Percentiles rank a stretch among this genome's conserved stretches.
Evolutionary conservation across 306 rosid species (phyloP).

Genomic region (Cicer cuneatum): DNA sequence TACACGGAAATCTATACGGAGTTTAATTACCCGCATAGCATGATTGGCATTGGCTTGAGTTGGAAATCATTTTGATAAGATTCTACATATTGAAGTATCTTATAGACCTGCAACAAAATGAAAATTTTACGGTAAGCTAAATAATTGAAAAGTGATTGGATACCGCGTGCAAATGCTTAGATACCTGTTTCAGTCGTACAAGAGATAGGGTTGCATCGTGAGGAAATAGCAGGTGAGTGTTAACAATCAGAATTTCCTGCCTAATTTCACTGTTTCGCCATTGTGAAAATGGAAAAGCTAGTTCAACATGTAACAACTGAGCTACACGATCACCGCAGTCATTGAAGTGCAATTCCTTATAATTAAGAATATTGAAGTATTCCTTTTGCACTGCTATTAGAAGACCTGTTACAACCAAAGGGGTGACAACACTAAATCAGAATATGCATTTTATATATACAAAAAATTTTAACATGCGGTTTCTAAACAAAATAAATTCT

Average conservation of each 20-base stretch:
- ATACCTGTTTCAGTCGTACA: conserved; percentile 64
- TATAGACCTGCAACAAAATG: conserved; percentile 67
- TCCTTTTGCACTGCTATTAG: conserved; percentile 64
- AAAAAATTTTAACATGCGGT: not conserved
- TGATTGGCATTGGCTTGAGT: conserved; percentile 85
- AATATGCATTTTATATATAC: conserved; percentile 8
- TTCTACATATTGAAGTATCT: conserved; percentile 83
- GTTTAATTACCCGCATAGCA: conserved; percentile 87
- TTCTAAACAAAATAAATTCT: too few species aligned
- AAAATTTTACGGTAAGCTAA: conserved; percentile 14
- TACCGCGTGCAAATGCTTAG: conserved; percentile 4
- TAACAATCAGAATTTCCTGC: conserved; percentile 66
- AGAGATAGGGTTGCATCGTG: conserved; percentile 63
- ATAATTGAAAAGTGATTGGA: not conserved
- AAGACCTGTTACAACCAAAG: conserved; percentile 52
- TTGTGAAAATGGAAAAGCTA: conserved; percentile 49
- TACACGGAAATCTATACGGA: not conserved
- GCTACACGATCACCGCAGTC: conserved; percentile 70
- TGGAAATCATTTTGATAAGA: conserved; percentile 83
- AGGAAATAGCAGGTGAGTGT: conserved; percentile 66
- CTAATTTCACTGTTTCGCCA: conserved; percentile 49
- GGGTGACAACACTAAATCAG: conserved; percentile 39
- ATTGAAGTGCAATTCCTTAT: conserved; percentile 63
- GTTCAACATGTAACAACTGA: conserved; percentile 64
- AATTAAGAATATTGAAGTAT: conserved; percentile 58